Evolutionary conservation across 1,284 basidiomycete species (phyloP), one percentile per base, ranked within the genome.

Genomic region (Butyriboletus pseudospeciosus): DNA sequence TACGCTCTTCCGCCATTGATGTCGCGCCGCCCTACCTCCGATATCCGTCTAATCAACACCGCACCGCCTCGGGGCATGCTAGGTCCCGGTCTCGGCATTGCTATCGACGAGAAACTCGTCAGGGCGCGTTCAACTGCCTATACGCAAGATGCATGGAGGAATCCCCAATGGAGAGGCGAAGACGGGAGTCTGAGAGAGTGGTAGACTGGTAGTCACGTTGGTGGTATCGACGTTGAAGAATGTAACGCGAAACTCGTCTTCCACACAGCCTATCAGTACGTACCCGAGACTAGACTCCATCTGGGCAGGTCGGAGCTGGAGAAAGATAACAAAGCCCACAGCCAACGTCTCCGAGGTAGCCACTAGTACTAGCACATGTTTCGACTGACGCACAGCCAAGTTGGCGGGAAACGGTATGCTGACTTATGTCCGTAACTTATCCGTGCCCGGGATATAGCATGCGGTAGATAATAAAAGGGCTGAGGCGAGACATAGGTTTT

Each of bases 11-110:
- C 32, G 9, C 26, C 39, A 14, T 23, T 47, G 2, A 39, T 32
- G 41, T 37, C 26, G 36, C 44, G 26, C 34, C 37, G 28, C 43
- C 25, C 25, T 17, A 45, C 34, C 34, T 52, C 51, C 44, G 46
- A 46, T 35, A 30, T 10, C 7, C 51, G 32, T 38, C 14, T 39
- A 51, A 41, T 47, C 39, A 44, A 17, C n/a, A 51, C 36, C 13
- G 28, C 46, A 43, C 47, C 23, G 47, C 44, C 17, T 47, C 38
- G 56, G 47, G 9, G 32, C 7, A 20, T 35, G 8, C 8, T 37
- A 82, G 82, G 78, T 0, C 79, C 84, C 12, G 88, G 88, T 8
- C 72, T 91, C 8, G 89, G 87, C 14, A 80, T 90, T 42, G 74
- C 82, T 59, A 78, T 90, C 58, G 79, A 90, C 64, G 87, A 90